A percentile compares a stretch with the other conserved stretches of the same genome.
Evolutionary conservation across 805 yeast species (phyloP).

Genomic region (Candida insectorum): DNA sequence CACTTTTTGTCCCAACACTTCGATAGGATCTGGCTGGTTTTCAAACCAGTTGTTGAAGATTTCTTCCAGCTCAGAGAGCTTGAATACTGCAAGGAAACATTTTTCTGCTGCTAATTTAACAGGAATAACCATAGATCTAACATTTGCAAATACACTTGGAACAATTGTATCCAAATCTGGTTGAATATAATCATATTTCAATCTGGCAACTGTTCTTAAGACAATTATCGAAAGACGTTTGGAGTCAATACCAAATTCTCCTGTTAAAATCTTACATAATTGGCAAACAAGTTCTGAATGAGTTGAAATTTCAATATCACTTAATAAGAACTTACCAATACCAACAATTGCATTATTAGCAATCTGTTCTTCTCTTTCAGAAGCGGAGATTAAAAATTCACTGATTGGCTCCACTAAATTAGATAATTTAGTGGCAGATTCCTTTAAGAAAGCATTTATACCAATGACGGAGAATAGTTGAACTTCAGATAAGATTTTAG

Average conservation of each 20-base stretch:
- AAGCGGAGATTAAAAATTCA: constrained; percentile 44
- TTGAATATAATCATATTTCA: constrained; percentile 47
- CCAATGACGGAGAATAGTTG: constrained; percentile 63
- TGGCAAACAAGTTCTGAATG: constrained; percentile 46
- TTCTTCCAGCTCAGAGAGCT: constrained; percentile 61
- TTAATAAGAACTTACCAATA: constrained; percentile 72
- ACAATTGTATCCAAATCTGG: constrained; percentile 56
- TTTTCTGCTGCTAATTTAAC: constrained; percentile 93
- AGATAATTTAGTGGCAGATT: constrained; percentile 62
- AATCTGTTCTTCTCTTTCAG: constrained; percentile 45
- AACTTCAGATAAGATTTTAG: constrained; percentile 53
- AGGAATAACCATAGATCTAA: constrained; percentile 87
- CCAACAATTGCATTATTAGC: constrained; percentile 78
- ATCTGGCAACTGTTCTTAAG: constrained; percentile 68
- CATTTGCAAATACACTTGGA: constrained; percentile 75
- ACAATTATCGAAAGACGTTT: constrained; percentile 77
- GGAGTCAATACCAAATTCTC: constrained; percentile 65
- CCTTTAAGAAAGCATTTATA: constrained; percentile 74
- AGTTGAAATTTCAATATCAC: constrained; percentile 41
- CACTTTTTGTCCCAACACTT: constrained; percentile 41
- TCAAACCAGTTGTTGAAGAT: constrained; percentile 67
- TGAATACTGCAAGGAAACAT: constrained; percentile 71
- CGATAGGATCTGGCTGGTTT: constrained; percentile 30
- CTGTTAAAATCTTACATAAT: constrained; percentile 52
- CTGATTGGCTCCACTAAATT: constrained; percentile 51